Evolutionary conservation across 2,329 filamentous ascomycete species (phyloP), one percentile per base, ranked within the genome.

Genomic region (Neofusicoccum umdonicola): DNA sequence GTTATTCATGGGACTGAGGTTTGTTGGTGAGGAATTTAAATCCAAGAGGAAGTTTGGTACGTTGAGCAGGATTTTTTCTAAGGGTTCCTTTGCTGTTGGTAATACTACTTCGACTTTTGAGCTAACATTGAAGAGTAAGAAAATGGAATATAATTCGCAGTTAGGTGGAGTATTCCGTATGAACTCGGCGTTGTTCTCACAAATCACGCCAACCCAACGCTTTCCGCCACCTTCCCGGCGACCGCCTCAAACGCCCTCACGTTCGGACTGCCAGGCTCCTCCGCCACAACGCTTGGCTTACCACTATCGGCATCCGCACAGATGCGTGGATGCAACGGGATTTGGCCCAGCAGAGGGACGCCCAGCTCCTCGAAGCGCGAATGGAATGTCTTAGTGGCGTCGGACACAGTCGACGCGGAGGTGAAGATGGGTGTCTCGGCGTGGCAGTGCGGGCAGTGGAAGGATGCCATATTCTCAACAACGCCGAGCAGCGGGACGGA

Each of bases 291-390:
- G 0, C 93, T 97, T 3, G 95, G 95, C 76, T 90, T 92, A 0
- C 95, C 95, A 19, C 85, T 82, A 76, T 97, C 92, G 1, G 91
- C 92, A 77, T 97, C 92, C 64, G 92, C 90, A 66, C 93, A 96
- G 22, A 98, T 96, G 58, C 83, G 87, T 3, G 90, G 88, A 76
- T 98, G 92, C 56, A 99, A 82, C 5, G 94, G 94, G 45, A 99
- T 89, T 74, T 97, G 91, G 1, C 92, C 94, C 3, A 99, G 79
- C 68, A 97, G 87, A n/a, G 90, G 85, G 61, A 98, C 87, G 0
- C 85, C 85, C 48, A 93, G 83, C 65, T 92, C 87, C 39, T 81
- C 76, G 72, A 93, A 97, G 70, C 93, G 85, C 34, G 81, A 90
- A 73, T 96, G 95, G 22, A 97, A 88, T 2, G 37, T 19, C 67